Percentiles rank a stretch among this genome's conserved stretches.
These are phyloP conservation scores for Akanthomyces muscarius DNA, from an alignment of 2,329 filamentous ascomycete genomes.

Conservation along the genomic window DNA sequence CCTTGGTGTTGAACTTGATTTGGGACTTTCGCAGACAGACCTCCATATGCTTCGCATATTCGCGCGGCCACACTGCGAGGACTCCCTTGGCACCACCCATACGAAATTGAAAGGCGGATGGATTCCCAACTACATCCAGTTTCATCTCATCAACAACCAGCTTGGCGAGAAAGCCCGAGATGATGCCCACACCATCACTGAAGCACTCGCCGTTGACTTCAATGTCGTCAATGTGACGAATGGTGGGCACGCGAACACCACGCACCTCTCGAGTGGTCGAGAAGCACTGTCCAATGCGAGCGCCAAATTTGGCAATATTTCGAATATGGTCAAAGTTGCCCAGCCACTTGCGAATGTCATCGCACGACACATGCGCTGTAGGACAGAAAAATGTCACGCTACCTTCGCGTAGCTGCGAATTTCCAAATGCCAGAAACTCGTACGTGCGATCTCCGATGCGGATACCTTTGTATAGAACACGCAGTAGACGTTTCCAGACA, in stretches of 20 bases:
- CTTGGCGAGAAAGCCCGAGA: constrained; percentile 72
- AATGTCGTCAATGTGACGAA: constrained; percentile 66
- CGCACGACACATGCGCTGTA: constrained; percentile 60
- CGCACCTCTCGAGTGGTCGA: constrained; percentile 80
- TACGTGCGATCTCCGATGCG: constrained; percentile 76
- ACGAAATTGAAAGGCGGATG: constrained; percentile 87
- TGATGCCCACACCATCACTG: constrained; percentile 88
- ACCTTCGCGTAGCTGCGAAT: constrained; percentile 89
- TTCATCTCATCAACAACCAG: constrained; percentile 70
- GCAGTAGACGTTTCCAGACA: constrained; percentile 69
- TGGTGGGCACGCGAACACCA: constrained; percentile 55
- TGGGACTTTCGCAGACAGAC: constrained; percentile 82
- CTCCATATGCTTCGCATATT: constrained; percentile 53
- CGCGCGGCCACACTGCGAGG: constrained; percentile 66
- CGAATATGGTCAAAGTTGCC: constrained; percentile 78
- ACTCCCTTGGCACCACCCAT: constrained; percentile 92
- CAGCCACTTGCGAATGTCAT: constrained; percentile 81
- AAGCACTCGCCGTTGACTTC: constrained; percentile 67
- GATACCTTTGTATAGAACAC: constrained; percentile 73
- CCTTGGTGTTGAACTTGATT: constrained; percentile 72
- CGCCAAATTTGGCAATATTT: constrained; percentile 83
- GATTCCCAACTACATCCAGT: constrained; percentile 53
- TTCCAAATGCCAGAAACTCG: constrained; percentile 89
- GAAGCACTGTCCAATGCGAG: constrained; percentile 89
- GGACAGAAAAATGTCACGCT: constrained; percentile 91